A percentile compares a stretch with the other conserved stretches of the same genome.
These are phyloP conservation scores for Cryptococcus sp. DNA, from an alignment of 1,284 basidiomycete genomes.

Conservation along the genomic window DNA sequence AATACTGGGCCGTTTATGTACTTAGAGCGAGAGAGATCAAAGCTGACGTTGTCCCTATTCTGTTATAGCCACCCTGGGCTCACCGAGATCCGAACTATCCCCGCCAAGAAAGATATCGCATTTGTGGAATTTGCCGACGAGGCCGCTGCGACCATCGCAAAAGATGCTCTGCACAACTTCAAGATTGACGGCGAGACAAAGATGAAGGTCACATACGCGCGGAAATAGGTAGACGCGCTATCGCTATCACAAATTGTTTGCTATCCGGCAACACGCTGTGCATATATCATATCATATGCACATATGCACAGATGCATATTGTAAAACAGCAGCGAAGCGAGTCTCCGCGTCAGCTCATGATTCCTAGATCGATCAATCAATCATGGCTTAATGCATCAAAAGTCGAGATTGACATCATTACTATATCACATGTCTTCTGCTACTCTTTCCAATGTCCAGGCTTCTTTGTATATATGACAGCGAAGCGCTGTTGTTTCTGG, in stretches of 20 bases:
- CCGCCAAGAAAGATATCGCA: conserved; percentile 91
- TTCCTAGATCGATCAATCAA: too few species aligned
- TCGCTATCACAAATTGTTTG: neutral
- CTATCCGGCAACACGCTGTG: neutral
- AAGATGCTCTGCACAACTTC: conserved; percentile 94
- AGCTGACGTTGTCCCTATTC: neutral
- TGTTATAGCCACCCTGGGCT: conserved; percentile 77
- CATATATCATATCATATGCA: neutral
- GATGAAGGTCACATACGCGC: conserved; percentile 68
- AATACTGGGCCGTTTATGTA: too few species aligned
- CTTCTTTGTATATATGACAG: too few species aligned
- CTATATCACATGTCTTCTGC: too few species aligned
- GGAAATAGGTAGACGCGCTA: conserved; percentile 28
- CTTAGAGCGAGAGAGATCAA: neutral
- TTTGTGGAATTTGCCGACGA: conserved; percentile 96
- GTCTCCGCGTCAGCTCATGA: neutral
- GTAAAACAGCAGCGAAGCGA: neutral
- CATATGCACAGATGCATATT: neutral
- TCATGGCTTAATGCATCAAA: too few species aligned
- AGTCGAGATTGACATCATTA: too few species aligned
- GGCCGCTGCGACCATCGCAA: conserved; percentile 79
- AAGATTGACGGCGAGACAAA: conserved; percentile 93
- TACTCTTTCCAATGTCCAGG: too few species aligned
- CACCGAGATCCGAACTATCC: conserved; percentile 93
- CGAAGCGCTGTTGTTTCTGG: neutral